Base-by-base conservation (phyloP, 2,329 filamentous ascomycete genomes). In the Claviceps sp. region DNA sequence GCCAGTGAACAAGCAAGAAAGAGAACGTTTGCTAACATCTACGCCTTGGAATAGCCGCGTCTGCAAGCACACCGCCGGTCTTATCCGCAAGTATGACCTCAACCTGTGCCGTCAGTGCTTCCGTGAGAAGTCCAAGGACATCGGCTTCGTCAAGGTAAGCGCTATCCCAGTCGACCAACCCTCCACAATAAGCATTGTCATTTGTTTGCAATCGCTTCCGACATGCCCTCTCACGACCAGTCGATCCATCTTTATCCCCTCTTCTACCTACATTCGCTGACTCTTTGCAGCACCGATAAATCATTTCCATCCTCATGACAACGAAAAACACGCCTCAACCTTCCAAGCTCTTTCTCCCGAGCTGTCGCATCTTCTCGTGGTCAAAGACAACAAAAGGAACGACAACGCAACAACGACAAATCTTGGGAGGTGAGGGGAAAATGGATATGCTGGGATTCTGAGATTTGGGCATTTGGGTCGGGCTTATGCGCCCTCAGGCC, bases 31-130 rank as follows among this genome's bases (percentile, higher is more conserved):
- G 24, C 50, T 51, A 43, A 51, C 44, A 13, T 50, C 19, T 45
- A 24, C 38, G 6, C 19, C 14, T 22, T 10, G 24, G 17, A 41
- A 42, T 61, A 81, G 78, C 78, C 78, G 78, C 60, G 76, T 81
- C 69, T 82, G 78, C 88, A 89, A 89, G 71, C 91, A 98, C 87
- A 84, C 82, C 71, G 91, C 93, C 69, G 93, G 93, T 94, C 84
- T 98, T 65, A 95, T 98, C 84, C 90, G 93, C 81, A 98, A 98
- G 81, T 98, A 98, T 80, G 91, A 93, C 71, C 82, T 96, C 66
- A 89, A 95, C 76, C 81, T 86, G 70, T 86, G 82, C 81, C 81
- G 82, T 80, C 82, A 86, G 72, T 86, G 82, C 78, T 86, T 85
- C 80, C 78, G 82, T 67, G 82, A 85, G 77, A 84, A 84, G 77